A percentile compares a stretch with the other conserved stretches of the same genome.
Conservation (phyloP, 2,329 filamentous ascomycete species). For the Trichoderma sp. region DNA sequence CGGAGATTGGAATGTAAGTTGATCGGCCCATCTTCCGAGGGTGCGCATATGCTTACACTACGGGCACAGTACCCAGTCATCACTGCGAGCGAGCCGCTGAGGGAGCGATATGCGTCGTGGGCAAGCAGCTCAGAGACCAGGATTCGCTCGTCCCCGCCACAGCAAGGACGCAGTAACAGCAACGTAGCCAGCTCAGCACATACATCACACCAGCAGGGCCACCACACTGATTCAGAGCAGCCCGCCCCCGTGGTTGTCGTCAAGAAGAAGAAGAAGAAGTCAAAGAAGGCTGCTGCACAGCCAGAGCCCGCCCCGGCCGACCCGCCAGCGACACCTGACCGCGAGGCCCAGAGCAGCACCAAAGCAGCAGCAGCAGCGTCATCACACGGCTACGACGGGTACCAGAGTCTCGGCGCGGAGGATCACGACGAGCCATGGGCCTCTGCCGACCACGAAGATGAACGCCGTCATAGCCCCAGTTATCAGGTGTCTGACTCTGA, state of each 20-base stretch:
- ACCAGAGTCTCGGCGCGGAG: constrained; percentile 25
- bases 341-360: constrained; percentile 31
- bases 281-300: constrained; percentile 42
- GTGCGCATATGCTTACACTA: constrained; percentile 30
- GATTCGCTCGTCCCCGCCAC: not conserved
- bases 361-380: not conserved
- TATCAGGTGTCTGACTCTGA: constrained; percentile 45
- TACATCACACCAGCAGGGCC: constrained; percentile 36
- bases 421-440: constrained; percentile 29
- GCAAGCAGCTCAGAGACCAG: constrained; percentile 26
- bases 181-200: constrained; percentile 32
- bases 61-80: constrained; percentile 82
- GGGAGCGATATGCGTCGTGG: constrained; percentile 59
- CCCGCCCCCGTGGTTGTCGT: constrained; percentile 41
- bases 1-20: constrained; percentile 90
- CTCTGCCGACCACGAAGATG: constrained; percentile 25
- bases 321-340: constrained; percentile 36
- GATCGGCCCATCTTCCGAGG: not conserved
- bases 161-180: constrained; percentile 30
- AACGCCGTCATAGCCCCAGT: constrained; percentile 28
- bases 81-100: constrained; percentile 72
- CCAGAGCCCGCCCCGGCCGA: constrained; percentile 39
- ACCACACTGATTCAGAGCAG: constrained; percentile 33
- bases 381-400: constrained; percentile 8
- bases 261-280: constrained; percentile 47